These are phyloP conservation scores for Isoetes engelmannii DNA, from an alignment of 83 land plant genomes.

Conservation along the genomic window DNA sequence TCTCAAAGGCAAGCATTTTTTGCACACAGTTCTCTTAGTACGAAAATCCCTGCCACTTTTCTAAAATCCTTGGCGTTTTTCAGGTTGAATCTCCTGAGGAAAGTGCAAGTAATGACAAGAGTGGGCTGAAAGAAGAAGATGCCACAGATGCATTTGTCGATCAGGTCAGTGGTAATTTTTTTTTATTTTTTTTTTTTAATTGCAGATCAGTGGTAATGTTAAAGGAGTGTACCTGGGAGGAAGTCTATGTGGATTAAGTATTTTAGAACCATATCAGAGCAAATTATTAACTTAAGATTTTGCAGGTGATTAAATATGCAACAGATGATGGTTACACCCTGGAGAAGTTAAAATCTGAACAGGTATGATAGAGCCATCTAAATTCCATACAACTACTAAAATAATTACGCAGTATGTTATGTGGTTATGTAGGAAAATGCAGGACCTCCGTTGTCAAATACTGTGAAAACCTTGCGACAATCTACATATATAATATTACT, in stretches of 20 bases:
- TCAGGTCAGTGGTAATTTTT: neutral
- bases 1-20: constrained; percentile 9
- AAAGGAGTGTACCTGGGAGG: neutral
- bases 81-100: neutral
- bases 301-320: constrained; percentile 21
- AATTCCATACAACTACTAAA: neutral
- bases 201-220: neutral
- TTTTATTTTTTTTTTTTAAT: too few species aligned
- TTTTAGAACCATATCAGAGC: too few species aligned
- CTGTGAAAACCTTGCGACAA: constrained; percentile 30
- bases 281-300: neutral
- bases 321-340: constrained; percentile 24
- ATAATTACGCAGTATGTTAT: neutral
- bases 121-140: too few species aligned
- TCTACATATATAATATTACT: constrained; percentile 20
- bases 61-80: too few species aligned
- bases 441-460: constrained; percentile 18
- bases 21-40: too few species aligned
- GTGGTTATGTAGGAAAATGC: constrained; percentile 15
- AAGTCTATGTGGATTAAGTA: too few species aligned
- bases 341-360: constrained; percentile 26
- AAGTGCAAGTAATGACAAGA: too few species aligned
- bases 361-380: constrained; percentile 13
- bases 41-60: too few species aligned
- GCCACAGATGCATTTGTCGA: too few species aligned